phyloP scores from a whole-genome alignment of 345 rosid genomes.

The Noccaea caerulescens region DNA sequence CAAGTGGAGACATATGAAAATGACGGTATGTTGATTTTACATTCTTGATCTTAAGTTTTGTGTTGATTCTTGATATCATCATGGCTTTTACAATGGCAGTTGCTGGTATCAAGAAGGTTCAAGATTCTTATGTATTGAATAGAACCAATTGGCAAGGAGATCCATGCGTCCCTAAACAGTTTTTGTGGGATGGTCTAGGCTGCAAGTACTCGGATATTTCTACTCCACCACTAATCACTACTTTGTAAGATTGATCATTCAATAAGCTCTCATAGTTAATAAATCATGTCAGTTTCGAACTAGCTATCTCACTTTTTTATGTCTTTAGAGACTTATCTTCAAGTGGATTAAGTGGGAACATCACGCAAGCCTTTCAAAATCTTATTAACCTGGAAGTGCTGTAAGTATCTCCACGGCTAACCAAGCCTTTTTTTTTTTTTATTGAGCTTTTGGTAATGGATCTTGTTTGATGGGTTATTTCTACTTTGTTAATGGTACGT shows the following conservation, averaged over 20 bases:
- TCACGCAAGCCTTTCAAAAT: conserved; percentile 36
- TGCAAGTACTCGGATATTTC: conserved; percentile 37
- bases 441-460: neutral
- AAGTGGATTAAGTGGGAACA: conserved; percentile 47
- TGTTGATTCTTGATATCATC: conserved; percentile 7
- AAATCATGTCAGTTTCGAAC: neutral
- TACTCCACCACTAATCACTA: conserved; percentile 22
- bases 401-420: conserved; percentile 40
- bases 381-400: conserved; percentile 41
- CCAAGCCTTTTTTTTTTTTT: neutral
- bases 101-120: conserved; percentile 46
- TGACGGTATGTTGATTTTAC: conserved; percentile 39
- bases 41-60: conserved; percentile 18
- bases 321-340: conserved; percentile 42
- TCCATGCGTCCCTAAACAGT: conserved; percentile 52
- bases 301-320: neutral
- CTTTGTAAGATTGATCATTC: conserved; percentile 18
- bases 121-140: conserved; percentile 40
- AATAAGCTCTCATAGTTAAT: neutral
- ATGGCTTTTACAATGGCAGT: conserved; percentile 30
- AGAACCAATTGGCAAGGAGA: conserved; percentile 62
- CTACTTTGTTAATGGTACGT: conserved; percentile 36
- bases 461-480: neutral
- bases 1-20: conserved; percentile 38
- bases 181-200: conserved; percentile 50